Base-by-base conservation (phyloP, 352 stramenopile genomes). In the Phytophthora kernoviae region DNA sequence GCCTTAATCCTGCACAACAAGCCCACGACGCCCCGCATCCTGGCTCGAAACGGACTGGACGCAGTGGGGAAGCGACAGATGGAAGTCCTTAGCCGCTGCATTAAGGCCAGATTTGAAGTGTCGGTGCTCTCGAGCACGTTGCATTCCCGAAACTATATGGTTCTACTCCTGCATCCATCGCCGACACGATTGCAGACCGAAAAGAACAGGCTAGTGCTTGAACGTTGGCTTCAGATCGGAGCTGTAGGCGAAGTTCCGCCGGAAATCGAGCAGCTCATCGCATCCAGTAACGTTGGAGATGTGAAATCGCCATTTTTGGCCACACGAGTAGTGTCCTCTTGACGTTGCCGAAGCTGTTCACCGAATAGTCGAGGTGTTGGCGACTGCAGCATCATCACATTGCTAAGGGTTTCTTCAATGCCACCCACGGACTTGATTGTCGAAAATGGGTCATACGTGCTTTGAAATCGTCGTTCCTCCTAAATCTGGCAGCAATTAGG, bases 201-300 rank as follows among this genome's bases (percentile, higher is more conserved):
- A 40, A 91, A 91, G n/a, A 94, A 70, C 56, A 79, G 86, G 2
- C 60, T 94, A 2, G 84, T 89, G 40, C 73, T 94, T 8, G 86
- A 94, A 48, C 86, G 86, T 10, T 94, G 86, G 86, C 73, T 94
- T 20, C 83, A 94, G 49, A 94, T 94, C 21, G 86, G 86, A 53
- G 86, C 86, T 22, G 84, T 94, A 0, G 86, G 86, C 15, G 84
- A 94, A 79, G 84, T 94, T 2, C 86, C 86, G 4, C 92, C 84
- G 0, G 86, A 94, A 65, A 93, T 94, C 30, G 86, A 94, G 53
- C 78, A 94, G 51, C 75, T 94, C 17, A 94, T 94, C 24, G 85
- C 84, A 1, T 83, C 80, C 5, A 94, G 86, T 42, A 62, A 82
- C 30, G 89, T 93, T 55, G 84, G 84, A 8, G 84, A 45, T 22